Conservation (phyloP, 2,329 filamentous ascomycete genomes). For the Alternaria conjuncta region DNA sequence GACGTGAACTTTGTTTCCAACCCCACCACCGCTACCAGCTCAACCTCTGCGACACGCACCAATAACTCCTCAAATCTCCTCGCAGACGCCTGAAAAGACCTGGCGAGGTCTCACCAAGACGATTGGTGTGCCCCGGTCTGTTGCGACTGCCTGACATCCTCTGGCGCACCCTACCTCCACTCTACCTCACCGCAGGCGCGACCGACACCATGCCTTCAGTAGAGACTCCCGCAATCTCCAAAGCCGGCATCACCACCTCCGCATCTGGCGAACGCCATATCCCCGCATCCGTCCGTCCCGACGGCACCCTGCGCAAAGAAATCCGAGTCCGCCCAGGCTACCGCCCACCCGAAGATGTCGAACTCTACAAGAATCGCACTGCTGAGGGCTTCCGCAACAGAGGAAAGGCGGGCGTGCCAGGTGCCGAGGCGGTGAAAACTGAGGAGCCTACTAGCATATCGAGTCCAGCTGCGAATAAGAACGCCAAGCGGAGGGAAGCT, state of each 20-base stretch:
- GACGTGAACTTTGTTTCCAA: conserved; percentile 9
- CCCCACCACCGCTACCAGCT: conserved; percentile 13
- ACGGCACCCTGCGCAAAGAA: conserved; percentile 90
- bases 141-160: background rate
- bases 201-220: conserved; percentile 38
- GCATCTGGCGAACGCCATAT: conserved; percentile 84
- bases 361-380: conserved; percentile 92
- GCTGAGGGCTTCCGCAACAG: conserved; percentile 85
- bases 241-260: conserved; percentile 70
- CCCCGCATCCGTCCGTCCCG: conserved; percentile 82
- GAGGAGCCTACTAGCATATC: conserved; percentile 55
- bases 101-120: background rate
- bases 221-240: conserved; percentile 42
- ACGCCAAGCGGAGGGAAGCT: conserved; percentile 78
- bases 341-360: conserved; percentile 91
- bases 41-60: background rate
- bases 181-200: background rate
- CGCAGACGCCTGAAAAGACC: background rate
- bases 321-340: conserved; percentile 95
- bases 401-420: conserved; percentile 72
- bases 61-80: background rate
- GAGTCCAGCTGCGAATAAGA: conserved; percentile 73
- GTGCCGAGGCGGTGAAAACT: conserved; percentile 64
- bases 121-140: background rate
- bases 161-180: conserved; percentile 3